These are phyloP conservation scores for Patellifolia procumbens DNA, from an alignment of 179 eudicot species.

Conservation along the genomic window DNA sequence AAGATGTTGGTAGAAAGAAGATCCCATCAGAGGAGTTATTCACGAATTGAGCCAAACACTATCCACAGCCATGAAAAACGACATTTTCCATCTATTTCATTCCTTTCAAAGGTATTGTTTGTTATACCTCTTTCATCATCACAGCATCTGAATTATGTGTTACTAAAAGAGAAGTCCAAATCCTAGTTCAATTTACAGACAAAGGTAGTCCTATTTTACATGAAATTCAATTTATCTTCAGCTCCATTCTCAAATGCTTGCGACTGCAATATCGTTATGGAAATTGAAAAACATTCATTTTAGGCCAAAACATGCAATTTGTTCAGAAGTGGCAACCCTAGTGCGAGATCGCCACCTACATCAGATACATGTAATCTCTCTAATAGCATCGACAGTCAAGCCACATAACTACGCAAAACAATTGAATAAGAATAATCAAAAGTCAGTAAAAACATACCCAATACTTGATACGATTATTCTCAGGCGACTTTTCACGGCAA, in stretches of 20 bases:
- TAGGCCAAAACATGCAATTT: neutral
- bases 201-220: too few relatives aligned
- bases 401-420: neutral
- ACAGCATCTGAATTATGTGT: too few relatives aligned
- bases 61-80: too few relatives aligned
- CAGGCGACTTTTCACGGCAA: constrained; percentile 35
- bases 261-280: neutral
- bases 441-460: constrained; percentile 36
- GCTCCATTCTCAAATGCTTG: neutral
- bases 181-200: too few relatives aligned
- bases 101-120: too few relatives aligned
- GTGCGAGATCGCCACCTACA: neutral
- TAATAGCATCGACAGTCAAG: neutral
- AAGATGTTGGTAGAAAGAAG: too few relatives aligned
- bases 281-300: neutral
- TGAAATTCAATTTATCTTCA: neutral
- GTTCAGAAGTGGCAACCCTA: neutral
- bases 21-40: too few relatives aligned
- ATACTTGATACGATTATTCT: constrained; percentile 53
- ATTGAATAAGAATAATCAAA: neutral
- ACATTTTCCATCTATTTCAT: too few relatives aligned
- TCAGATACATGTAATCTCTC: neutral
- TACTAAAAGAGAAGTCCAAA: too few relatives aligned
- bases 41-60: too few relatives aligned
- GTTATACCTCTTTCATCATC: too few relatives aligned